phyloP scores from a whole-genome alignment of 257 asterid genomes.

The Nicotiana benthamiana region DNA sequence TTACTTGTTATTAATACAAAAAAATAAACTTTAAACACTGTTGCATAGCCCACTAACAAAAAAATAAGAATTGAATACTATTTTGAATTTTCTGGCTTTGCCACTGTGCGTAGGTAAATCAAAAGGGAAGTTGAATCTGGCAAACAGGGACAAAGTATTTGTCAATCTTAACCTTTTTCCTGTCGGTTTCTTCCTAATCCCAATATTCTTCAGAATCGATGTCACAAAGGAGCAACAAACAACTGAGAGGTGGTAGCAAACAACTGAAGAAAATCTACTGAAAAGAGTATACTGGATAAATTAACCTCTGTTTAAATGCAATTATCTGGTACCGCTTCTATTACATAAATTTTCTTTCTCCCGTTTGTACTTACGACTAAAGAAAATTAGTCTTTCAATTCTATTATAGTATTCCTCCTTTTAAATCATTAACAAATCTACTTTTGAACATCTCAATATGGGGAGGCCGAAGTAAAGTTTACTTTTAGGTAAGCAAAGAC shows the following conservation, averaged over 20 bases:
- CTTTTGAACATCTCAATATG: background rate
- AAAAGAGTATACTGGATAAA: background rate
- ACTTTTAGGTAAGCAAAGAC: background rate
- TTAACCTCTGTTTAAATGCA: background rate
- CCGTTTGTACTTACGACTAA: background rate
- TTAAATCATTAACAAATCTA: background rate
- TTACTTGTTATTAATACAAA: too few species aligned
- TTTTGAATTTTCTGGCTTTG: too few species aligned
- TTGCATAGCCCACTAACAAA: too few species aligned
- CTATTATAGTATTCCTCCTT: background rate
- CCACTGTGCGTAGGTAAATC: background rate
- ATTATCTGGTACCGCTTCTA: background rate
- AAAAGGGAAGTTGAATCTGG: background rate
- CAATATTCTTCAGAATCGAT: background rate
- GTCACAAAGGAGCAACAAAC: background rate
- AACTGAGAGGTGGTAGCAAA: background rate
- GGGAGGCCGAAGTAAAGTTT: background rate
- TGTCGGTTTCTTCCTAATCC: background rate
- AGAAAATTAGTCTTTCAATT: background rate
- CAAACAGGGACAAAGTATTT: background rate
- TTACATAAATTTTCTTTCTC: background rate
- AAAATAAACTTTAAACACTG: too few species aligned
- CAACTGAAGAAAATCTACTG: background rate
- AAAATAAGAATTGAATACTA: too few species aligned
- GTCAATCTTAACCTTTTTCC: background rate